These are phyloP conservation scores for Rhizomucor pusillus DNA, from an alignment of 371 early-diverging fungal genomes.

Conservation along the genomic window DNA sequence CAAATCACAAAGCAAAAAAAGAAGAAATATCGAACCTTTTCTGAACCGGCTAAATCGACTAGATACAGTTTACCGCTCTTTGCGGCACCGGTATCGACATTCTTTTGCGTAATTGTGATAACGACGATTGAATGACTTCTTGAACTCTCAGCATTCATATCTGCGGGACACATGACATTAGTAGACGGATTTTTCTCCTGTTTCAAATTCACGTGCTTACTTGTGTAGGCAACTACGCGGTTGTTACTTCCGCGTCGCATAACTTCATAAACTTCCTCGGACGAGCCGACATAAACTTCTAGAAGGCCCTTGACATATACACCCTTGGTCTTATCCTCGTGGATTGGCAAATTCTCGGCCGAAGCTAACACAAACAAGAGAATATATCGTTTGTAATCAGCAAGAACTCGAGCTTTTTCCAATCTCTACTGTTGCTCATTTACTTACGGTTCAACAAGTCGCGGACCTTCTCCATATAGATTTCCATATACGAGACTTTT, in stretches of 20 bases:
- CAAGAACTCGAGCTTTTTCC: neutral
- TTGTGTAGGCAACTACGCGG: conserved; percentile 90
- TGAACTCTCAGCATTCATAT: conserved; percentile 97
- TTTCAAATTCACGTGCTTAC: conserved; percentile 32
- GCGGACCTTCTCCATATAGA: conserved; percentile 98
- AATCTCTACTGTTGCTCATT: neutral
- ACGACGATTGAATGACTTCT: conserved; percentile 97
- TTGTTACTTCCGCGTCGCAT: conserved; percentile 87
- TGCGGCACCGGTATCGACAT: conserved; percentile 79
- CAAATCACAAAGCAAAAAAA: neutral
- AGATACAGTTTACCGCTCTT: conserved; percentile 91
- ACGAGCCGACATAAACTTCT: conserved; percentile 89
- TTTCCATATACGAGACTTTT: conserved; percentile 95
- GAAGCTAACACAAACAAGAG: no score
- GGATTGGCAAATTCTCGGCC: conserved; percentile 88
- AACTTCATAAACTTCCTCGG: conserved; percentile 92
- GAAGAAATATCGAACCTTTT: conserved; percentile 61
- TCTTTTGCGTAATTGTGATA: conserved; percentile 89
- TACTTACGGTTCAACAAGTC: conserved; percentile 88
- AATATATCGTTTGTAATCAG: no score
- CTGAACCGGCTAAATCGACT: conserved; percentile 99
- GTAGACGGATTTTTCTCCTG: neutral
- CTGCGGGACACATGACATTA: conserved; percentile 22
- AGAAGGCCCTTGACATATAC: conserved; percentile 94
- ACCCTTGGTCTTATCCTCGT: conserved; percentile 92